phyloP scores from a whole-genome alignment of 2,329 filamentous ascomycete genomes.

The Ophiostoma sp. region DNA sequence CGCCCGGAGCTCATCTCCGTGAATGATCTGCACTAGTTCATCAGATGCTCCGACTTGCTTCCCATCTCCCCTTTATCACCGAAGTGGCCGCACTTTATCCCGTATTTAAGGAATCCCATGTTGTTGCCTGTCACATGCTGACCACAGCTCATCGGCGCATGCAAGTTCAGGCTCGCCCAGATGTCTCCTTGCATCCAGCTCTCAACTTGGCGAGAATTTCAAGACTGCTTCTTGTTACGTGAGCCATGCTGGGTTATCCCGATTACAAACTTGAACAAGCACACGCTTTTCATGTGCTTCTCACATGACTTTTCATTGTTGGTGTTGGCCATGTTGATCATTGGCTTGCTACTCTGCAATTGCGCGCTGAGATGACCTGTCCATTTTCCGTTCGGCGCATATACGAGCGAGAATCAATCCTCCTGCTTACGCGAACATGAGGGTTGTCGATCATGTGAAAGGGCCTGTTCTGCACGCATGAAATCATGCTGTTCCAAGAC shows the following conservation, averaged over 20 bases:
- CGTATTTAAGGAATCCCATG: not conserved
- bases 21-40: constrained; percentile 1
- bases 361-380: not conserved
- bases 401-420: not conserved
- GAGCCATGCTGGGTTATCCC: too few species aligned
- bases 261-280: too few species aligned
- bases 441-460: constrained; percentile 1
- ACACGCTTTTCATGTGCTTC: not conserved
- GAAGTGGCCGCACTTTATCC: not conserved
- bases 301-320: not conserved
- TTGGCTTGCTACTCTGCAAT: not conserved
- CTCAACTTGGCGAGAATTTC: not conserved
- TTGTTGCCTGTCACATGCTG: not conserved
- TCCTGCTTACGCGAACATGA: not conserved
- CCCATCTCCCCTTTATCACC: not conserved
- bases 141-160: not conserved
- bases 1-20: not conserved
- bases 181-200: not conserved
- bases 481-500: not conserved
- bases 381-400: not conserved
- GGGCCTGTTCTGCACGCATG: not conserved
- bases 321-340: not conserved
- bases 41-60: not conserved
- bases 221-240: not conserved
- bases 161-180: not conserved